A percentile compares a stretch with the other conserved stretches of the same genome.
Conservation (phyloP, 805 yeast species). For the Metschnikowia rubicola region DNA sequence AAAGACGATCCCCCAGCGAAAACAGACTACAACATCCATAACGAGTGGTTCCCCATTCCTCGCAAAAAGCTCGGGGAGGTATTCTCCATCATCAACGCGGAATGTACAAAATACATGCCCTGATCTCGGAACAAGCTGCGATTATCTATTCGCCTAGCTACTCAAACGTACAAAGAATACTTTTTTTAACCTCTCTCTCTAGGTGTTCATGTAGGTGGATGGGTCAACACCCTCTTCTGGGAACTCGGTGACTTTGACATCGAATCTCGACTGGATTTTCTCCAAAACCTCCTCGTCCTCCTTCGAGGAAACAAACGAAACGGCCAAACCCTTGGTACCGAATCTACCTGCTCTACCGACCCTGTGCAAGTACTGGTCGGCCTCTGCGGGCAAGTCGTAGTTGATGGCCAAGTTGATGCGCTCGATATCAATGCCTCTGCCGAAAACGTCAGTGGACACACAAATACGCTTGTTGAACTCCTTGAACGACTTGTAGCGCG, state of each 20-base stretch:
- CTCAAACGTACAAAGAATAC: not conserved
- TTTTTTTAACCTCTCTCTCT: constrained; percentile 14
- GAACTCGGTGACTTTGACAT: constrained; percentile 90
- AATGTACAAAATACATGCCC: constrained; percentile 10
- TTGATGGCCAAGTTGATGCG: constrained; percentile 97
- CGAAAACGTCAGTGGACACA: constrained; percentile 97
- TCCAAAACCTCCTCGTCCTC: constrained; percentile 87
- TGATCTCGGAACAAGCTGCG: not conserved
- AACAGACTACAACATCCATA: constrained; percentile 37
- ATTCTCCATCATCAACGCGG: constrained; percentile 14
- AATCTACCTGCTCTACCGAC: constrained; percentile 99
- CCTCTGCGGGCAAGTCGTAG: constrained; percentile 93
- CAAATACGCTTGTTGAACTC: constrained; percentile 98
- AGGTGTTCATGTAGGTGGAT: constrained; percentile 95
- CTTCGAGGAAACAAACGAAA: constrained; percentile 80
- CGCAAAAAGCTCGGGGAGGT: constrained; percentile 22
- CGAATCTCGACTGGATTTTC: constrained; percentile 95
- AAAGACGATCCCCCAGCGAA: constrained; percentile 3
- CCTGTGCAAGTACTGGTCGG: constrained; percentile 97
- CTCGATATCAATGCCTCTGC: constrained; percentile 99
- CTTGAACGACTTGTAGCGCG: constrained; percentile 91
- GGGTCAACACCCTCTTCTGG: constrained; percentile 99
- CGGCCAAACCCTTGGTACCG: constrained; percentile 97
- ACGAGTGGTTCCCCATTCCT: constrained; percentile 58
- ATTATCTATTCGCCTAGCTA: too few relatives aligned